A percentile compares a stretch with the other conserved stretches of the same genome.
These are phyloP conservation scores for Kandelia obovata DNA, from an alignment of 345 rosid genomes.

Conservation along the genomic window DNA sequence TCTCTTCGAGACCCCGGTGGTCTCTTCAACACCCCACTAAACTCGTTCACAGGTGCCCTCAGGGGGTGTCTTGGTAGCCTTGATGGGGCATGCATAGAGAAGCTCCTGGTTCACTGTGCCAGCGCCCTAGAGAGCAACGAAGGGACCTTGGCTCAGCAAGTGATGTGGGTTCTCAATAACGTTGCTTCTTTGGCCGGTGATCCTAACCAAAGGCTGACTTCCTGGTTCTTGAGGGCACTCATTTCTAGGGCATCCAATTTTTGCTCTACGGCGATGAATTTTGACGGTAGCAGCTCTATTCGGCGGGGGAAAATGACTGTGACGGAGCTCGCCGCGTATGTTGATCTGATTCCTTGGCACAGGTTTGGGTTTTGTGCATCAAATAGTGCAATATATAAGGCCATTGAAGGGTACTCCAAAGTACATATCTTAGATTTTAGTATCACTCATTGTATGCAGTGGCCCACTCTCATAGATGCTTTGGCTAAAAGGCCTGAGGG, in stretches of 20 bases:
- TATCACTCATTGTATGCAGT: constrained; percentile 69
- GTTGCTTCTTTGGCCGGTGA: constrained; percentile 61
- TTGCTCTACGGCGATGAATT: constrained; percentile 46
- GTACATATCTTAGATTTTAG: constrained; percentile 64
- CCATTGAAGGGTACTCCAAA: constrained; percentile 42
- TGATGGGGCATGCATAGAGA: constrained; percentile 66
- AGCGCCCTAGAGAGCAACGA: constrained; percentile 61
- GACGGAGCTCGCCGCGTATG: constrained; percentile 62
- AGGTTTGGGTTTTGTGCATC: constrained; percentile 68
- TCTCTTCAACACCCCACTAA: constrained; percentile 33
- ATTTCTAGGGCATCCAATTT: constrained; percentile 53
- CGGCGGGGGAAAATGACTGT: constrained; percentile 50
- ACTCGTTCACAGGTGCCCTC: constrained; percentile 50
- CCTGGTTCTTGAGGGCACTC: constrained; percentile 60
- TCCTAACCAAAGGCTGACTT: constrained; percentile 62
- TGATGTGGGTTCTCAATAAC: constrained; percentile 83
- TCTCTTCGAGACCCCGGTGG: constrained; percentile 36
- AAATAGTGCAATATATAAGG: constrained; percentile 47
- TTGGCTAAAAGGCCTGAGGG: constrained; percentile 61
- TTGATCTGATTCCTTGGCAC: constrained; percentile 75
- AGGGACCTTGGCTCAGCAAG: constrained; percentile 67
- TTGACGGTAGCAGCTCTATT: constrained; percentile 35
- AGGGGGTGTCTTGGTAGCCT: constrained; percentile 62
- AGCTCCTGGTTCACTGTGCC: constrained; percentile 69
- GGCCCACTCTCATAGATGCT: constrained; percentile 70